These are phyloP conservation scores for Hymenoscyphus repandus DNA, from an alignment of 2,329 filamentous ascomycete species.

Conservation along the genomic window DNA sequence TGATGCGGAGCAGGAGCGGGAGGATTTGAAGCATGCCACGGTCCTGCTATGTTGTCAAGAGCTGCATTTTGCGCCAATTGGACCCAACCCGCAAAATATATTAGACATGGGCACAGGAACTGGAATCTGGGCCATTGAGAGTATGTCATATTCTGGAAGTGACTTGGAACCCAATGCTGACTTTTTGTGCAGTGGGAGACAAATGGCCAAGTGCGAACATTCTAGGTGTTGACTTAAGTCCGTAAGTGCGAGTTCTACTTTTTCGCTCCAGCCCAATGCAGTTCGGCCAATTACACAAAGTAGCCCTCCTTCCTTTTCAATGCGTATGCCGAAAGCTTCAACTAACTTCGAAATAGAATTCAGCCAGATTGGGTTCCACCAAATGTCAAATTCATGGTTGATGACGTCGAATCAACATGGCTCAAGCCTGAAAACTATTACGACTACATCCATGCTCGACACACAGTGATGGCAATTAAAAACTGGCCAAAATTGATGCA, in stretches of 20 bases:
- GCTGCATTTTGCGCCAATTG: constrained; percentile 49
- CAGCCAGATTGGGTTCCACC: constrained; percentile 53
- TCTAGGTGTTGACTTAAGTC: constrained; percentile 52
- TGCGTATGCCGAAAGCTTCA: neutral
- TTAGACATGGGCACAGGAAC: constrained; percentile 56
- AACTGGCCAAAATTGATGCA: constrained; percentile 48
- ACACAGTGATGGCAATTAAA: constrained; percentile 50
- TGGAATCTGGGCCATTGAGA: constrained; percentile 55
- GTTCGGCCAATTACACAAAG: neutral
- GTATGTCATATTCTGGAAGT: constrained; percentile 16
- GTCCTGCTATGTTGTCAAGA: constrained; percentile 23
- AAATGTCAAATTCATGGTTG: constrained; percentile 61
- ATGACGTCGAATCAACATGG: constrained; percentile 55
- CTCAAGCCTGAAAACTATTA: constrained; percentile 49
- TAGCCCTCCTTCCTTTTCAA: neutral
- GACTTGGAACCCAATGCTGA: no score
- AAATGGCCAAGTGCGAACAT: constrained; percentile 40
- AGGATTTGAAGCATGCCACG: constrained; percentile 44
- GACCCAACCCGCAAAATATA: constrained; percentile 41
- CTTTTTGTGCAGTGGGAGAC: constrained; percentile 42
- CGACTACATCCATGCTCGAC: constrained; percentile 56
- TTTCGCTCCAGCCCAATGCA: neutral
- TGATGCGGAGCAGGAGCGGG: constrained; percentile 52
- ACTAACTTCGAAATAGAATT: constrained; percentile 31
- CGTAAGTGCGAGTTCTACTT: constrained; percentile 22